Base-by-base conservation (phyloP, 2,329 filamentous ascomycete species). In the Tolypocladium ovalisporum region DNA sequence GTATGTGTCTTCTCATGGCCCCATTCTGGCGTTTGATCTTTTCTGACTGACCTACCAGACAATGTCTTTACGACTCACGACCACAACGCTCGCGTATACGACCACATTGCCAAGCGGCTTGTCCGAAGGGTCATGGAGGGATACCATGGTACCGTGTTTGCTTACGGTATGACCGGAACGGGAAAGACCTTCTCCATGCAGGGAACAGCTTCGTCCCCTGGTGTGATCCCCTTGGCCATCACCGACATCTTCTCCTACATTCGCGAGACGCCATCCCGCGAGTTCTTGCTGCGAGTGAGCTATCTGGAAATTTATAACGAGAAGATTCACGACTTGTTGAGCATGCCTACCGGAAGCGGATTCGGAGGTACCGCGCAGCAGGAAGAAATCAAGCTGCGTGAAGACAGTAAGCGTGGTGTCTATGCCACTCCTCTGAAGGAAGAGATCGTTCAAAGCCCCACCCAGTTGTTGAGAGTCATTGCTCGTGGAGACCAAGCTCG, bases 161-260 rank as follows among this genome's bases (percentile, higher is more conserved):
- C 93, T 22, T 99, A 99, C 71, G 94, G 94, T 68, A 97, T 97
- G 92, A 99, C 94, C 4, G 94, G 94, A 61, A 97, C 94, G 0
- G 94, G 94, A 64, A 99, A 99, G 76, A 99, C 94, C 0, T 99
- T 97, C 71, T 97, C 93, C 42, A 99, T 99, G 94, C 94, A 99
- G 76, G 94, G 94, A 65, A 99, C 94, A 13, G 91, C 92, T 52
- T 90, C 89, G 3, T 96, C 91, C 42, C 94, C 94, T 1, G 94
- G 94, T 75, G 94, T 99, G 34, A 99, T 99, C 57, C 94, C 94
- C 8, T 79, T 97, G 42, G 94, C 94, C 42, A 97, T 99, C 65
- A 97, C 94, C 61, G 94, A 99, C 69, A 99, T 99, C 55, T 99
- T 99, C 72, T 97, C 94, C 0, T 99, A 97, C 71, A 99, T 99